Base-by-base conservation (phyloP, 352 stramenopile species). In the Phytopythium sindhum region DNA sequence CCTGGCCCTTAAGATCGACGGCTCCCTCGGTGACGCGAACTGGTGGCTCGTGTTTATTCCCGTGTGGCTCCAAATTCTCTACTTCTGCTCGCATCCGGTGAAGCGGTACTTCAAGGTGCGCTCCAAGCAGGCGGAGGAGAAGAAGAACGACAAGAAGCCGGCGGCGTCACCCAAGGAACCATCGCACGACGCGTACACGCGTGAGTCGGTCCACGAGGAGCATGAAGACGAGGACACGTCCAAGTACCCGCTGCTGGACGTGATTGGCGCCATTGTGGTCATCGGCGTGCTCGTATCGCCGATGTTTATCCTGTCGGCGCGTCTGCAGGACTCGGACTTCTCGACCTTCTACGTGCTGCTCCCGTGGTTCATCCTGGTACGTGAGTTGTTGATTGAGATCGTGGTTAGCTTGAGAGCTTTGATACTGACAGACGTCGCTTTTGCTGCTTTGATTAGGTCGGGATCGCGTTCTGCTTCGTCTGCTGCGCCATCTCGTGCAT, bases 1-100 rank as follows among this genome's bases (percentile, higher is more conserved):
- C 3, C 51, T 95, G 35, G 81, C 62, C 10, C 71, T 91, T 42
- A 92, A 93, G 65, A 72, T 95, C 39, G 84, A 95, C 60, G 66
- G 60, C 50, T 69, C 66, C 29, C 48, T 93, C 35, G 67, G 68
- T 44, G 69, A 78, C 37, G 66, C 74, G 8, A 92, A 73, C 57
- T 95, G 86, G 86, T 95, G 86, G 86, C 58, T 88, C 61, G 77
- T 92, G 17, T 93, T 95, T 66, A 66, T 88, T 11, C 86, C 86
- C 1, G 67, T 95, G 42, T 95, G 86, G 86, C 65, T 93, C 42
- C 92, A 89, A 58, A 60, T 92, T 10, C 62, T 56, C 15, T 90
- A 86, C 65, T 90, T 84, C 57, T 56, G 87, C 26, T 83, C 70
- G 45, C 71, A 78, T 42, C 77, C 84, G 6, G 60, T 90, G 31